These are phyloP conservation scores for Gnetum montanum DNA, from an alignment of 75 land plant genomes.

Conservation along the genomic window DNA sequence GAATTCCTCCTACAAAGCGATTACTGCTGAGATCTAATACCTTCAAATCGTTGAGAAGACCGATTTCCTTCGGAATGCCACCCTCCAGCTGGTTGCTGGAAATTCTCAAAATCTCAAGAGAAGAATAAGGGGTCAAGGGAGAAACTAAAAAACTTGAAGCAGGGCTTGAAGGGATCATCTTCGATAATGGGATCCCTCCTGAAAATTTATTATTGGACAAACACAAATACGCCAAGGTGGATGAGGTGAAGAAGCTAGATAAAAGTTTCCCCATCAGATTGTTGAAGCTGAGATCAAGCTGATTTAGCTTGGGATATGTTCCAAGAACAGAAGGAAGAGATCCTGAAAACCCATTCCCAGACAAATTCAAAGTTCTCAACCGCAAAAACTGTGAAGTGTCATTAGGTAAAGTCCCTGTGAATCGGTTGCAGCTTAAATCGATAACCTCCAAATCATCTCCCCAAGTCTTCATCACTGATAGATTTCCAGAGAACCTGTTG, in stretches of 20 bases:
- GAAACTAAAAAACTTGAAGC: conserved; percentile 3
- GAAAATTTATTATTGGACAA: conserved; percentile 51
- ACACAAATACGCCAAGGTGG: conserved; percentile 50
- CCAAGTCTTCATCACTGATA: conserved; percentile 61
- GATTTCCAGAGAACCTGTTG: conserved; percentile 61
- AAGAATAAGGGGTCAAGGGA: conserved; percentile 7
- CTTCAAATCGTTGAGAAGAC: conserved; percentile 29
- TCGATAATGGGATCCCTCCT: conserved; percentile 32
- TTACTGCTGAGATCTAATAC: conserved; percentile 53
- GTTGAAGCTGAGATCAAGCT: conserved; percentile 73
- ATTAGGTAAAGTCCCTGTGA: conserved; percentile 59
- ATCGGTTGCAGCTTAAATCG: conserved; percentile 72
- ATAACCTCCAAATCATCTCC: conserved; percentile 47
- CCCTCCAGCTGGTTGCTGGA: conserved; percentile 66
- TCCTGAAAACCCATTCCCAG: conserved; percentile 49
- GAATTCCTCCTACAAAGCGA: conserved; percentile 57
- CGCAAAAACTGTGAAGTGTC: conserved; percentile 54
- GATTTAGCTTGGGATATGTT: conserved; percentile 43
- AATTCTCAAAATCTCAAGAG: conserved; percentile 55
- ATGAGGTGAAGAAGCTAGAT: conserved; percentile 30
- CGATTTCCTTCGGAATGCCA: conserved; percentile 50
- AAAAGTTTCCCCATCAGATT: conserved; percentile 53
- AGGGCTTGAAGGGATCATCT: conserved; percentile 14
- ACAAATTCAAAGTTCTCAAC: conserved; percentile 47
- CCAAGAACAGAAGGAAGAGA: conserved; percentile 43